Conservation (phyloP, 768 basidiomycete genomes). For the Pilatotrama ljubarskyi region DNA sequence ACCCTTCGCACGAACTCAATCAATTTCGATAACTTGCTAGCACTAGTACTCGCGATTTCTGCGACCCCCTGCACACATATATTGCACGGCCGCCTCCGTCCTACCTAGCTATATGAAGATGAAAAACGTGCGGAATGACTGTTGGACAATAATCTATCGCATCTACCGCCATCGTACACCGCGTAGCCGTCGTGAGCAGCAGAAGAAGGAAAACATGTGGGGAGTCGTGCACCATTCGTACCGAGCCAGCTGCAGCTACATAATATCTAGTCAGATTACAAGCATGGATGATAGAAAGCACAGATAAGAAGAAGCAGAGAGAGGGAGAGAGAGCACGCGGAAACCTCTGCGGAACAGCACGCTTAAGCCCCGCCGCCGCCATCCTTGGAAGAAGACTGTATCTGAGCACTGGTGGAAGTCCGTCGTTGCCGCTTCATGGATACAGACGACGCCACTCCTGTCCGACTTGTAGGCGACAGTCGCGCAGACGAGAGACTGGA, state of each 20-base stretch:
- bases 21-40: neutral
- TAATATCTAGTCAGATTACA: slow-evolving; percentile 27
- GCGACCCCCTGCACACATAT: slow-evolving; percentile 4
- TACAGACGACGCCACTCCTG: slow-evolving; percentile 29
- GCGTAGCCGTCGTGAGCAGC: slow-evolving; percentile 14
- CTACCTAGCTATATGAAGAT: neutral
- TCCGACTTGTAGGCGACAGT: slow-evolving; percentile 36
- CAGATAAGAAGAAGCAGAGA: slow-evolving; percentile 39
- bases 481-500: slow-evolving; percentile 46
- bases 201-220: slow-evolving; percentile 6
- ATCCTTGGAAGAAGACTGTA: slow-evolving; percentile 37
- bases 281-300: slow-evolving; percentile 23
- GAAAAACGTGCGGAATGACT: neutral
- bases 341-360: slow-evolving; percentile 30
- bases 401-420: slow-evolving; percentile 60
- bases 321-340: slow-evolving; percentile 13
- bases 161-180: slow-evolving; percentile 28
- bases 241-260: slow-evolving; percentile 18
- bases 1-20: neutral
- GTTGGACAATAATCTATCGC: slow-evolving; percentile 28
- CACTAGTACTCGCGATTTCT: neutral
- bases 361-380: slow-evolving; percentile 21
- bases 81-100: slow-evolving; percentile 5
- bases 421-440: slow-evolving; percentile 82
- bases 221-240: slow-evolving; percentile 13